A percentile compares a stretch with the other conserved stretches of the same genome.
phyloP scores from a whole-genome alignment of 2,329 filamentous ascomycete species.

The Sporothrix curviconia region DNA sequence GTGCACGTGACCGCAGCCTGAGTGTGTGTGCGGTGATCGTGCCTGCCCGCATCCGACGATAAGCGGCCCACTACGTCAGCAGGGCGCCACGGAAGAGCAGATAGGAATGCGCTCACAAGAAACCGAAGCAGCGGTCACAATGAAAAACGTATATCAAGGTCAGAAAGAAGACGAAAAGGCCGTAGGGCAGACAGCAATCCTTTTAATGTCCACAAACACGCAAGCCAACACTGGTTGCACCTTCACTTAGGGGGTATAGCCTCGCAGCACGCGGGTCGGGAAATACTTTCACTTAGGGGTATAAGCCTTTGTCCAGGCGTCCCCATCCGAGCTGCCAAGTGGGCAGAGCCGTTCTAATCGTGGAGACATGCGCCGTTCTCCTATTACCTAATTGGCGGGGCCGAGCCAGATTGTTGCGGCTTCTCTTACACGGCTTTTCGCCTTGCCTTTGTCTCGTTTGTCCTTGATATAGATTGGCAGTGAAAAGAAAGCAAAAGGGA shows the following conservation, averaged over 20 bases:
- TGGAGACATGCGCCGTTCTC: background rate
- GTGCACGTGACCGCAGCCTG: background rate
- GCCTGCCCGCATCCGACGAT: background rate
- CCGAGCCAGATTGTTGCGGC: background rate
- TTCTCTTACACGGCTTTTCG: too few relatives aligned
- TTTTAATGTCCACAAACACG: too few relatives aligned
- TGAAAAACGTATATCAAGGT: too few relatives aligned
- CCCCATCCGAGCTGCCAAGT: background rate
- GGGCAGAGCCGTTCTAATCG: too few relatives aligned
- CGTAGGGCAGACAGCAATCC: too few relatives aligned
- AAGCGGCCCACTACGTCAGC: background rate
- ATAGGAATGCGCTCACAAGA: background rate
- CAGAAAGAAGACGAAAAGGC: too few relatives aligned
- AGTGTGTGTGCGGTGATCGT: too few relatives aligned
- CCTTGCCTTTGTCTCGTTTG: too few relatives aligned
- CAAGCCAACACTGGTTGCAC: background rate
- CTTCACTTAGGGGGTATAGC: conserved; percentile 17
- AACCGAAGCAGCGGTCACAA: too few relatives aligned
- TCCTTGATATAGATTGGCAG: background rate
- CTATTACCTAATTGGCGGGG: conserved; percentile 14
- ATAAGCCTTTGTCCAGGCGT: conserved; percentile 5
- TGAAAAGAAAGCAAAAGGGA: background rate
- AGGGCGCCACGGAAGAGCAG: background rate
- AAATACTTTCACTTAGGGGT: conserved; percentile 19
- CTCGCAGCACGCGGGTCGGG: conserved; percentile 4